phyloP scores from a whole-genome alignment of 768 basidiomycete species.

The Ramaria rubella region DNA sequence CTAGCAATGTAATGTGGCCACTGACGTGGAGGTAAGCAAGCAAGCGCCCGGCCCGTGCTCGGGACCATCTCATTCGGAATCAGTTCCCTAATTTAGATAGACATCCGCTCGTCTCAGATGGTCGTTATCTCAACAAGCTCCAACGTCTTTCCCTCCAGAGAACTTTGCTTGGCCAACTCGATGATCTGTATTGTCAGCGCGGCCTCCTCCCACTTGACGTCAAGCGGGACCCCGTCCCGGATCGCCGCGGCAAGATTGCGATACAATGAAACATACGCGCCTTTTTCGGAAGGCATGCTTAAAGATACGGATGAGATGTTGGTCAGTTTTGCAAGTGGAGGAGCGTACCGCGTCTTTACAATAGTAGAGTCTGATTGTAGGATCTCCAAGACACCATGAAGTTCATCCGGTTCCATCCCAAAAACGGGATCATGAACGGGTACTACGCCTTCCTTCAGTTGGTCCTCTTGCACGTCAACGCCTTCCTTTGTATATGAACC shows the following conservation, averaged over 20 bases:
- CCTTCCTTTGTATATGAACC: constrained; percentile 74
- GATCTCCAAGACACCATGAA: constrained; percentile 59
- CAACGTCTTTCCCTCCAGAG: constrained; percentile 50
- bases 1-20: background rate
- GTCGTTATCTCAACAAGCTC: background rate
- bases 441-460: constrained; percentile 51
- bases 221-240: constrained; percentile 42
- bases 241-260: constrained; percentile 61
- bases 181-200: constrained; percentile 68
- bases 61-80: background rate
- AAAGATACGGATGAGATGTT: background rate
- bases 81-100: background rate
- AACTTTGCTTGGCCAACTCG: constrained; percentile 64
- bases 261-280: constrained; percentile 57
- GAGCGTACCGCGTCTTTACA: constrained; percentile 27
- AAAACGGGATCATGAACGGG: constrained; percentile 41
- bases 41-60: background rate
- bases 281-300: constrained; percentile 36
- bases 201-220: constrained; percentile 71
- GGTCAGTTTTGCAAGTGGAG: constrained; percentile 20
- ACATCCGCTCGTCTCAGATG: background rate
- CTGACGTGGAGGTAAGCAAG: constrained; percentile 3
- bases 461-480: constrained; percentile 73
- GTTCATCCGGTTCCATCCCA: constrained; percentile 55
- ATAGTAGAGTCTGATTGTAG: constrained; percentile 39